Evolutionary conservation across 495 filamentous ascomycete species (phyloP).

Genomic region (Aspergillus incahuasiensis): DNA sequence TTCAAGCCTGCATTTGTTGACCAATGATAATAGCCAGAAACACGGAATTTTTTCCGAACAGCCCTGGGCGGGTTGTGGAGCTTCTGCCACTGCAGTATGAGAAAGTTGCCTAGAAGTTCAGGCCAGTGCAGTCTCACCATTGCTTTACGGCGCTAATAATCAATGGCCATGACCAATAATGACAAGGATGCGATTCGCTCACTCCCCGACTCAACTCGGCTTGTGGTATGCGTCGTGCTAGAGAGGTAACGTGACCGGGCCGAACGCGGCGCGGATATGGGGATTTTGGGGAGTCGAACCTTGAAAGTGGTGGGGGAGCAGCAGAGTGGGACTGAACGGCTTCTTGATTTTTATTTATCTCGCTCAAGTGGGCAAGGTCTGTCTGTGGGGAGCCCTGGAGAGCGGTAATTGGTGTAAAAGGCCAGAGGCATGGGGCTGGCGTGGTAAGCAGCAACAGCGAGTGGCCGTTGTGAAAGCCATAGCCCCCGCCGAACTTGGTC

Average conservation of each 20-base stretch:
- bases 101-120: background rate
- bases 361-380: background rate
- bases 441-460: slow-evolving; percentile 11
- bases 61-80: background rate
- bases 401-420: background rate
- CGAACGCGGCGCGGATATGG: slow-evolving; percentile 17
- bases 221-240: slow-evolving; percentile 12
- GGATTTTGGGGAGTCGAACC: background rate
- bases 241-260: slow-evolving; percentile 30
- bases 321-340: slow-evolving; percentile 12
- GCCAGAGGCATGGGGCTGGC: background rate
- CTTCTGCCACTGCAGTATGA: background rate
- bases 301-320: background rate
- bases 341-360: background rate
- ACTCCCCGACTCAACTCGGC: background rate
- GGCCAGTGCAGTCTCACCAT: too few species aligned
- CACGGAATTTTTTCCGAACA: background rate
- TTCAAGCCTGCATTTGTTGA: background rate
- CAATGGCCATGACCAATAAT: slow-evolving; percentile 5
- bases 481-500: slow-evolving; percentile 19
- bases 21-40: background rate
- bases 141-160: background rate
- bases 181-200: background rate
- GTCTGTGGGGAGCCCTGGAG: background rate
- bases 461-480: background rate